Percentiles rank a stretch among this genome's conserved stretches.
Conservation (phyloP, 345 rosid species). For the Gossypium bickii region DNA sequence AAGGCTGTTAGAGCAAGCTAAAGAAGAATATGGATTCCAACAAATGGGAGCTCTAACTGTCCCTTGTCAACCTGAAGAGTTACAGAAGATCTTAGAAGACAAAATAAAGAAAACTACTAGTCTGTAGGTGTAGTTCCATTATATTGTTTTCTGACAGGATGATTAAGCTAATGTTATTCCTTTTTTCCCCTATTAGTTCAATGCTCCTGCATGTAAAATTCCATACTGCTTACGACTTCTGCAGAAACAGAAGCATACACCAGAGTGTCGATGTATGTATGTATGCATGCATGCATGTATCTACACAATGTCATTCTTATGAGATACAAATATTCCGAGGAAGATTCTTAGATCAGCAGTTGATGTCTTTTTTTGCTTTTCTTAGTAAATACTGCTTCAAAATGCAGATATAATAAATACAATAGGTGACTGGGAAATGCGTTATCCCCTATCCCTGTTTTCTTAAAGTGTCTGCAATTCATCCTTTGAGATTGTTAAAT, state of each 20-base stretch:
- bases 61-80: conserved; percentile 59
- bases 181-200: background rate
- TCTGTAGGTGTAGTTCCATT: background rate
- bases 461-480: background rate
- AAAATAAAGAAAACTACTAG: conserved; percentile 17
- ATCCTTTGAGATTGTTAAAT: background rate
- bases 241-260: background rate
- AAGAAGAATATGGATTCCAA: conserved; percentile 52
- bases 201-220: background rate
- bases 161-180: conserved; percentile 1
- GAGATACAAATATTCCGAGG: no score
- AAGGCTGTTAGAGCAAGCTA: conserved; percentile 41
- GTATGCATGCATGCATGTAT: no score
- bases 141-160: background rate
- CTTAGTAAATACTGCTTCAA: background rate
- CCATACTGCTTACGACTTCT: background rate
- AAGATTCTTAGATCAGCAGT: background rate
- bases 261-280: background rate
- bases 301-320: no score
- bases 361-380: background rate
- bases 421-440: background rate
- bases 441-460: background rate
- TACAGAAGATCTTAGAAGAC: conserved; percentile 32
- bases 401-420: background rate
- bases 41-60: conserved; percentile 39